Evolutionary conservation across 768 basidiomycete species (phyloP).

Genomic region (Tephrocybe sp.): DNA sequence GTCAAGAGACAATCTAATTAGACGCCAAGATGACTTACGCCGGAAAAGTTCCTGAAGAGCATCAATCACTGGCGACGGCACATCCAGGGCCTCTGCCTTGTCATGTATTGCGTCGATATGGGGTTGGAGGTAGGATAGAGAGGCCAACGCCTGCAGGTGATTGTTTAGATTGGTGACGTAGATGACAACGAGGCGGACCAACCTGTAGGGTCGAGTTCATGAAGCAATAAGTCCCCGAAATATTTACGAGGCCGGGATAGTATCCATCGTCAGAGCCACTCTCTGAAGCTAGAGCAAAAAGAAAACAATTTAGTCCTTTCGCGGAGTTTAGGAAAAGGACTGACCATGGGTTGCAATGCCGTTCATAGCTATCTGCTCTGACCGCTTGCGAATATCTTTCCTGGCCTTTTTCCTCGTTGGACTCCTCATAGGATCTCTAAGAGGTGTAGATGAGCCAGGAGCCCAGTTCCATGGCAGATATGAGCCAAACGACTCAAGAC

Average conservation of each 20-base stretch:
- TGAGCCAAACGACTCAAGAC: slow-evolving; percentile 60
- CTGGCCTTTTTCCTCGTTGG: slow-evolving; percentile 47
- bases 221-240: slow-evolving; percentile 96
- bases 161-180: slow-evolving; percentile 2
- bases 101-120: slow-evolving; percentile 75
- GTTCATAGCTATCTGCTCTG: slow-evolving; percentile 56
- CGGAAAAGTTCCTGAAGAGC: slow-evolving; percentile 70
- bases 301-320: background rate
- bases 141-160: slow-evolving; percentile 74
- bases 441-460: slow-evolving; percentile 18
- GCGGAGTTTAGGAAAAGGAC: background rate
- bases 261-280: slow-evolving; percentile 41
- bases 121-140: slow-evolving; percentile 77
- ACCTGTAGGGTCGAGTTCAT: slow-evolving; percentile 97
- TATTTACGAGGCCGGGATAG: slow-evolving; percentile 92
- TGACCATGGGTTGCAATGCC: slow-evolving; percentile 29
- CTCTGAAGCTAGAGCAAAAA: slow-evolving; percentile 16
- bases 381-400: slow-evolving; percentile 50
- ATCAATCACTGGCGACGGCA: slow-evolving; percentile 87
- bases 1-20: slow-evolving; percentile 1
- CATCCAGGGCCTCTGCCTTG: slow-evolving; percentile 76
- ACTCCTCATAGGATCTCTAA: slow-evolving; percentile 16
- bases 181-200: slow-evolving; percentile 17
- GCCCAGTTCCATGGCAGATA: slow-evolving; percentile 68
- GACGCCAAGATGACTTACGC: slow-evolving; percentile 40